These are phyloP conservation scores for Simmondsia chinensis DNA, from an alignment of 148 eudicot genomes.

Conservation along the genomic window DNA sequence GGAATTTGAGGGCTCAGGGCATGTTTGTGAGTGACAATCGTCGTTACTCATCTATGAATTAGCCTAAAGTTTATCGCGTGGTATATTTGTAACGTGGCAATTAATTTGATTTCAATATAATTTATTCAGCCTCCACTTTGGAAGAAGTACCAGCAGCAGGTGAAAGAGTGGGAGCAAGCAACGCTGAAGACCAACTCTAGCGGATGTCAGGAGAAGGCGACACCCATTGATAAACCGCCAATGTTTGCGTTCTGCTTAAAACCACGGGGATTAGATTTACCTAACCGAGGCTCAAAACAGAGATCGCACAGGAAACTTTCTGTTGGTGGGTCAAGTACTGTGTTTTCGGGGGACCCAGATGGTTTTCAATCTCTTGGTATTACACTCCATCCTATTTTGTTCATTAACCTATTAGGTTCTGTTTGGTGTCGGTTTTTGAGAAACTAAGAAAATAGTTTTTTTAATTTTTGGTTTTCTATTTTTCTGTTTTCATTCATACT, in stretches of 20 bases:
- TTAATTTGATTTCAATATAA: constrained; percentile 9
- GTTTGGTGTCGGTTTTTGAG: too few relatives aligned
- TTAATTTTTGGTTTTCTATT: too few relatives aligned
- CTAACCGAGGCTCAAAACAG: constrained; percentile 76
- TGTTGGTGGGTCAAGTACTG: constrained; percentile 38
- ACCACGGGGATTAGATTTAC: constrained; percentile 86
- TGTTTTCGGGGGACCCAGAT: constrained; percentile 41
- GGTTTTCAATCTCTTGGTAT: constrained; percentile 49
- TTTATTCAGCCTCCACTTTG: constrained; percentile 82
- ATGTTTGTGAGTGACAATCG: too few relatives aligned
- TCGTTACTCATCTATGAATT: too few relatives aligned
- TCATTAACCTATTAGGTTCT: too few relatives aligned
- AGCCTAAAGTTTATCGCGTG: too few relatives aligned
- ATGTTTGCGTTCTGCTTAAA: constrained; percentile 89
- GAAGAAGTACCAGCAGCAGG: constrained; percentile 71
- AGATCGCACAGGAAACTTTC: constrained; percentile 66
- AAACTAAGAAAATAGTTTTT: too few relatives aligned
- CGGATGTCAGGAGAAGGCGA: constrained; percentile 43
- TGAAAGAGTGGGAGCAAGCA: constrained; percentile 73
- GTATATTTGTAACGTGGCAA: too few relatives aligned
- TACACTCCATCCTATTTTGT: too few relatives aligned
- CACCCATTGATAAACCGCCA: constrained; percentile 60
- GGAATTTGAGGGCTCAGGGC: too few relatives aligned
- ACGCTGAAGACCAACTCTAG: constrained; percentile 31
- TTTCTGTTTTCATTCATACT: constrained; percentile 1